Evolutionary conservation across 2,329 filamentous ascomycete genomes (phyloP).

Genomic region (Sphaceloma murrayae): DNA sequence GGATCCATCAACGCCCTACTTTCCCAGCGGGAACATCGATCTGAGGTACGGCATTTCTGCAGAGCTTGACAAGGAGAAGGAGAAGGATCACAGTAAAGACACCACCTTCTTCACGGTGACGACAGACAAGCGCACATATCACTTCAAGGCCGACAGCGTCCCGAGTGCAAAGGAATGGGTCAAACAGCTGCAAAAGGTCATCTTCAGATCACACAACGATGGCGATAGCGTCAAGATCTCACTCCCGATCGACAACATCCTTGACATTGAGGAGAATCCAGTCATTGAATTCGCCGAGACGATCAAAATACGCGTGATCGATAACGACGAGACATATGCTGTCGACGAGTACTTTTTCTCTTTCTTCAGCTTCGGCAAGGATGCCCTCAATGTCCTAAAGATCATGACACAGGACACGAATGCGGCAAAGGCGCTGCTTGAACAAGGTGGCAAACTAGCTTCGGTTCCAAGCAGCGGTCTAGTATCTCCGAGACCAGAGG

Average conservation of each 20-base stretch:
- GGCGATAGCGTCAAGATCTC: slow-evolving; percentile 96
- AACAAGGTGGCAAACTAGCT: neutral
- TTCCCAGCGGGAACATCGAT: slow-evolving; percentile 84
- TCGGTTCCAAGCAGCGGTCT: slow-evolving; percentile 10
- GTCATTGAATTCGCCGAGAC: slow-evolving; percentile 90
- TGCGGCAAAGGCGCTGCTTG: slow-evolving; percentile 16
- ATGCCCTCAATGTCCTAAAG: slow-evolving; percentile 70
- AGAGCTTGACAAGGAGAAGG: slow-evolving; percentile 57
- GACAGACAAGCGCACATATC: slow-evolving; percentile 72
- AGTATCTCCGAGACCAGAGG: slow-evolving; percentile 4
- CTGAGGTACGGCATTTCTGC: slow-evolving; percentile 85
- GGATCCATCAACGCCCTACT: slow-evolving; percentile 77
- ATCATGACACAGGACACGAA: slow-evolving; percentile 58
- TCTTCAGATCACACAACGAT: slow-evolving; percentile 91
- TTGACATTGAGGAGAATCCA: slow-evolving; percentile 85
- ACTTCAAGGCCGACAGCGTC: slow-evolving; percentile 80
- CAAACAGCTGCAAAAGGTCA: slow-evolving; percentile 83
- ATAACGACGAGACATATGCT: slow-evolving; percentile 87
- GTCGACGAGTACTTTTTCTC: slow-evolving; percentile 99
- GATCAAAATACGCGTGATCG: slow-evolving; percentile 83
- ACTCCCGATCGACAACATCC: slow-evolving; percentile 74
- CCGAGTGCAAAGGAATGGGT: slow-evolving; percentile 94
- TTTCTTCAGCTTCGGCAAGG: slow-evolving; percentile 78
- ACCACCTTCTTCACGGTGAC: slow-evolving; percentile 67
- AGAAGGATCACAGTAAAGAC: slow-evolving; percentile 61